Percentiles rank a stretch among this genome's conserved stretches.
phyloP scores from a whole-genome alignment of 345 rosid genomes.

The Crucihimalaya himalaica region DNA sequence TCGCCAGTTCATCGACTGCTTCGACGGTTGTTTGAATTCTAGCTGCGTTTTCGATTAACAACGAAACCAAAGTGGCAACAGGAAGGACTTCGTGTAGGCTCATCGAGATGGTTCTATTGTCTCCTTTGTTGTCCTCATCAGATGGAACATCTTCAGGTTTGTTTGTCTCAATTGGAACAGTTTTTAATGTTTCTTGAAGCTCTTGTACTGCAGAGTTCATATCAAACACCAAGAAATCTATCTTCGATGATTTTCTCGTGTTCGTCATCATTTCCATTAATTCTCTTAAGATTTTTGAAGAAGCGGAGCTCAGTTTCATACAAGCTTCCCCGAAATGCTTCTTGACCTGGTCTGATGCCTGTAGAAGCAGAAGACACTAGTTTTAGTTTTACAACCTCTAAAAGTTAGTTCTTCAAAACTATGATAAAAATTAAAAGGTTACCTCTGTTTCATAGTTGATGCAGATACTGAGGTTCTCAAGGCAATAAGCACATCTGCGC shows the following conservation, averaged over 20 bases:
- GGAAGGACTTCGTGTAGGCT: constrained; percentile 62
- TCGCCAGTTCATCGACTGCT: constrained; percentile 53
- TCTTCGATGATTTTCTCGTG: constrained; percentile 51
- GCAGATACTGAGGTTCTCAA: constrained; percentile 57
- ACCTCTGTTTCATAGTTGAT: constrained; percentile 55
- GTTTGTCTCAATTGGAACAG: constrained; percentile 42
- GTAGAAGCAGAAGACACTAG: constrained; percentile 9
- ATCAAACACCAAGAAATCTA: constrained; percentile 47
- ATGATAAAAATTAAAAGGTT: not conserved
- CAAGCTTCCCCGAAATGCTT: constrained; percentile 46
- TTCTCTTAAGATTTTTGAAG: constrained; percentile 56
- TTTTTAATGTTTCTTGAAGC: constrained; percentile 54
- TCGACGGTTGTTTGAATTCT: constrained; percentile 53
- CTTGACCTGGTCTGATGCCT: constrained; percentile 58
- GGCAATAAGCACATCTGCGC: constrained; percentile 66
- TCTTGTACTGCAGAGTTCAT: constrained; percentile 61
- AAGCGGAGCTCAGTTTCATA: constrained; percentile 45
- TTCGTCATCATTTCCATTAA: constrained; percentile 45
- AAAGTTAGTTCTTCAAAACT: not conserved
- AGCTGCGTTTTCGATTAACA: constrained; percentile 58
- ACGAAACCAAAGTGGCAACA: constrained; percentile 53
- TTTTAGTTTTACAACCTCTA: constrained; percentile 20
- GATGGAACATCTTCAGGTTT: constrained; percentile 27
- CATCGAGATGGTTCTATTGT: constrained; percentile 5
- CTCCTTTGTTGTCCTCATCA: constrained; percentile 21